These are phyloP conservation scores for Amanita fuliginea DNA, from an alignment of 768 basidiomycete species.

Conservation along the genomic window DNA sequence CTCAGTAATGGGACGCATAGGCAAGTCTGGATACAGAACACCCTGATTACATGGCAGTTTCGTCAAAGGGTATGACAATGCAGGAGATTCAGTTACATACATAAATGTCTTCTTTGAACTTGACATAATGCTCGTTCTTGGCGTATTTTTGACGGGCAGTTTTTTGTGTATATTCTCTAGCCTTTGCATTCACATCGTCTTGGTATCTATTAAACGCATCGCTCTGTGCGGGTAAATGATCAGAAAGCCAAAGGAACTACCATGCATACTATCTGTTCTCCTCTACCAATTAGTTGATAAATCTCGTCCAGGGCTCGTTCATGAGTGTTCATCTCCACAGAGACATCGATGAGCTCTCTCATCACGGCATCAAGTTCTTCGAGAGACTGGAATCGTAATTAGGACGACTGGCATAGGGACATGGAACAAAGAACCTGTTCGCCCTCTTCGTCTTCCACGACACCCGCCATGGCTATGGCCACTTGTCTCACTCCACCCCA, in stretches of 20 bases:
- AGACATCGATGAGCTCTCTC: constrained; percentile 58
- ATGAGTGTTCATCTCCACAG: constrained; percentile 49
- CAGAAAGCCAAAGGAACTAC: neutral
- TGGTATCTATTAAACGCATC: constrained; percentile 42
- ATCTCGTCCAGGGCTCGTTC: constrained; percentile 41
- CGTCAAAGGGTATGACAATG: neutral
- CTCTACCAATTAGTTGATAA: constrained; percentile 42
- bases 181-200: constrained; percentile 25
- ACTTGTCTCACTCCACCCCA: constrained; percentile 39
- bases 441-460: constrained; percentile 39
- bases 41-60: constrained; percentile 33
- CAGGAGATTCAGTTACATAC: constrained; percentile 32
- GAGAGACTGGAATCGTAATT: constrained; percentile 29
- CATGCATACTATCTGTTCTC: constrained; percentile 47
- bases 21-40: constrained; percentile 46
- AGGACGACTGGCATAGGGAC: neutral
- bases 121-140: constrained; percentile 43
- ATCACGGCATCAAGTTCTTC: constrained; percentile 55
- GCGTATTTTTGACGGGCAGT: constrained; percentile 76
- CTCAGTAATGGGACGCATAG: constrained; percentile 71
- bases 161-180: constrained; percentile 40
- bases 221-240: constrained; percentile 23
- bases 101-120: constrained; percentile 58
- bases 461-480: constrained; percentile 51
- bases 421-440: constrained; percentile 31